Conservation (phyloP, 2,329 filamentous ascomycete species). For the Eutypella sp. region DNA sequence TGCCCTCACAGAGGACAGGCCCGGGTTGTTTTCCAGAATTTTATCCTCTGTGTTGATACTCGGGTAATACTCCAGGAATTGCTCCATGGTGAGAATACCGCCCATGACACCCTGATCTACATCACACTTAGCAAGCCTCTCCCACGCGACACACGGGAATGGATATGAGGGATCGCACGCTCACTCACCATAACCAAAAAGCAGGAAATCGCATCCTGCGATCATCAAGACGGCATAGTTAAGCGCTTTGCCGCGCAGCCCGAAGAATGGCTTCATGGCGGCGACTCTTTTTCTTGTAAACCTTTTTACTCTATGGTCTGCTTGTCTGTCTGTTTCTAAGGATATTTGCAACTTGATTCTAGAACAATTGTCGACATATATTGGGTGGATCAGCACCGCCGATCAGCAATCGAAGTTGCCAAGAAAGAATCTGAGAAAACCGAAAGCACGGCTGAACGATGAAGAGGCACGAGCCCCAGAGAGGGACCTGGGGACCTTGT, state of each 20-base stretch:
- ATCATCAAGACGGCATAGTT: slow-evolving; percentile 67
- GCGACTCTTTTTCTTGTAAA: neutral
- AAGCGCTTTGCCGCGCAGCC: slow-evolving; percentile 59
- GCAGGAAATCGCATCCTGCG: slow-evolving; percentile 68
- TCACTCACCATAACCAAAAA: slow-evolving; percentile 48
- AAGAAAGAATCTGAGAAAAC: too few relatives aligned
- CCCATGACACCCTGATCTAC: slow-evolving; percentile 73
- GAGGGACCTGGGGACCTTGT: too few relatives aligned
- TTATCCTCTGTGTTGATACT: slow-evolving; percentile 43
- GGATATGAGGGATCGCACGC: neutral
- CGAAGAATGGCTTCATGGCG: slow-evolving; percentile 47
- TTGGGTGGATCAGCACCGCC: too few relatives aligned
- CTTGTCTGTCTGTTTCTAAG: too few relatives aligned
- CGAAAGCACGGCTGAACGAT: too few relatives aligned
- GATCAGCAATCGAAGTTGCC: too few relatives aligned
- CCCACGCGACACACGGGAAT: too few relatives aligned
- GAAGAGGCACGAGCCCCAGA: too few relatives aligned
- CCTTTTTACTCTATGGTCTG: neutral
- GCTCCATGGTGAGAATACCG: slow-evolving; percentile 64
- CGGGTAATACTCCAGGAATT: slow-evolving; percentile 53
- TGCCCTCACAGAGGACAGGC: slow-evolving; percentile 37
- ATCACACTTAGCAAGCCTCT: slow-evolving; percentile 24
- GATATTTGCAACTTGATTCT: too few relatives aligned
- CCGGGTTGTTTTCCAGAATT: slow-evolving; percentile 20
- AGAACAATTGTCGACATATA: too few relatives aligned